A percentile compares a stretch with the other conserved stretches of the same genome.
Conservation (phyloP, 192 early-diverging fungal genomes). For the Chytriomyces hyalinus region DNA sequence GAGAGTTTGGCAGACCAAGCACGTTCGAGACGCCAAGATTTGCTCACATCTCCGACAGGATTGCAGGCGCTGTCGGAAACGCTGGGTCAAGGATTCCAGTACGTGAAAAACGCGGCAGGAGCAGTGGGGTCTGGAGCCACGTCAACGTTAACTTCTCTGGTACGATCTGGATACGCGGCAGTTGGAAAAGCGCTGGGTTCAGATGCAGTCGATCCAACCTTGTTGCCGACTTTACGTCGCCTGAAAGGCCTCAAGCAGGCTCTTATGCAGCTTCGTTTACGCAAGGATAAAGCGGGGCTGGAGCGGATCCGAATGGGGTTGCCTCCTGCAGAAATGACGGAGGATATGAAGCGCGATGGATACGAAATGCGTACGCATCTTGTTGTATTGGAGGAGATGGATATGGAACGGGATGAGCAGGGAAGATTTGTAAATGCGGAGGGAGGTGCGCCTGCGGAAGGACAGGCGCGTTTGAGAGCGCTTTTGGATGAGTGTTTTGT, state of each 20-base stretch:
- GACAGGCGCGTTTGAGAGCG: slow-evolving; percentile 22
- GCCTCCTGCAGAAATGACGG: neutral
- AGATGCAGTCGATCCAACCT: slow-evolving; percentile 33
- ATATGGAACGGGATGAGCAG: slow-evolving; percentile 27
- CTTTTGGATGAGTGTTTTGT: slow-evolving; percentile 43
- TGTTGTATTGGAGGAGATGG: slow-evolving; percentile 34
- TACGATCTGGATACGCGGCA: slow-evolving; percentile 10
- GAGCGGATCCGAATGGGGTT: neutral
- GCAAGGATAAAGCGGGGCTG: neutral
- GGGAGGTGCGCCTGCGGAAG: slow-evolving; percentile 11
- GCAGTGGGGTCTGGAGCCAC: neutral
- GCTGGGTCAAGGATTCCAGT: slow-evolving; percentile 9
- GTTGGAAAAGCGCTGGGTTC: slow-evolving; percentile 14
- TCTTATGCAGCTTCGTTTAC: slow-evolving; percentile 18
- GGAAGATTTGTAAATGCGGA: slow-evolving; percentile 41
- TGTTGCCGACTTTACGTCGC: slow-evolving; percentile 11
- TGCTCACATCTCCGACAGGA: slow-evolving; percentile 9
- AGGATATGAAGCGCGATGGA: slow-evolving; percentile 8
- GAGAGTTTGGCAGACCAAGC: neutral
- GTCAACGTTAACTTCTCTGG: slow-evolving; percentile 4
- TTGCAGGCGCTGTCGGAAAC: slow-evolving; percentile 23
- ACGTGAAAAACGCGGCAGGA: neutral
- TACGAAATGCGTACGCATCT: slow-evolving; percentile 27
- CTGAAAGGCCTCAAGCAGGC: slow-evolving; percentile 11
- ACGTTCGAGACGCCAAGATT: neutral